These are phyloP conservation scores for Panaeolus cyanescens DNA, from an alignment of 768 basidiomycete genomes.

Conservation along the genomic window DNA sequence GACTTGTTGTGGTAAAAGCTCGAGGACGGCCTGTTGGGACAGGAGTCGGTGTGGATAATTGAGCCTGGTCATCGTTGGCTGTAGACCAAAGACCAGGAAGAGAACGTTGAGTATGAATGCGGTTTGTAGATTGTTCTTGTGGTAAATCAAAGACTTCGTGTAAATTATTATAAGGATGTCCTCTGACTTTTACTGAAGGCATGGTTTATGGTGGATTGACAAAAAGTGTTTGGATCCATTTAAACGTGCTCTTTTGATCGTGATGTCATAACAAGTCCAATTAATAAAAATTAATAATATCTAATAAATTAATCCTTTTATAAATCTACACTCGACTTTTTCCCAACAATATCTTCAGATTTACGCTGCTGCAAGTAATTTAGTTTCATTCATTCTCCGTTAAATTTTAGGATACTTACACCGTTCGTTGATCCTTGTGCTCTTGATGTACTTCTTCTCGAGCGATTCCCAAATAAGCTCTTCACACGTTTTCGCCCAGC, in stretches of 20 bases:
- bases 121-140: neutral
- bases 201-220: conserved; percentile 28
- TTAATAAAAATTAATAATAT: neutral
- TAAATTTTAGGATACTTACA: neutral
- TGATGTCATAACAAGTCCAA: conserved; percentile 6
- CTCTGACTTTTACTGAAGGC: conserved; percentile 53
- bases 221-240: neutral
- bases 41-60: neutral
- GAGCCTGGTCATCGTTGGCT: neutral
- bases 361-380: conserved; percentile 1
- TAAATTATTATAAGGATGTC: conserved; percentile 30
- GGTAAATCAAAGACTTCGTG: conserved; percentile 13
- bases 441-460: conserved; percentile 21
- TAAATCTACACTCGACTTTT: neutral
- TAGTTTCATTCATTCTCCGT: neutral
- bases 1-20: conserved; percentile 32
- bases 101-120: conserved; percentile 13
- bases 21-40: conserved; percentile 23
- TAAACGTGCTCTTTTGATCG: neutral
- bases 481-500: conserved; percentile 29
- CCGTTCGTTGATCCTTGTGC: conserved; percentile 20
- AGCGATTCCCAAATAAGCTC: conserved; percentile 31
- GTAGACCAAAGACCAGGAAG: conserved; percentile 14
- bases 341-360: neutral
- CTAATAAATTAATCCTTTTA: neutral